Percentiles rank a stretch among this genome's conserved stretches.
phyloP scores from a whole-genome alignment of 2,329 filamentous ascomycete genomes.

The Dothidotthia symphoricarpi region DNA sequence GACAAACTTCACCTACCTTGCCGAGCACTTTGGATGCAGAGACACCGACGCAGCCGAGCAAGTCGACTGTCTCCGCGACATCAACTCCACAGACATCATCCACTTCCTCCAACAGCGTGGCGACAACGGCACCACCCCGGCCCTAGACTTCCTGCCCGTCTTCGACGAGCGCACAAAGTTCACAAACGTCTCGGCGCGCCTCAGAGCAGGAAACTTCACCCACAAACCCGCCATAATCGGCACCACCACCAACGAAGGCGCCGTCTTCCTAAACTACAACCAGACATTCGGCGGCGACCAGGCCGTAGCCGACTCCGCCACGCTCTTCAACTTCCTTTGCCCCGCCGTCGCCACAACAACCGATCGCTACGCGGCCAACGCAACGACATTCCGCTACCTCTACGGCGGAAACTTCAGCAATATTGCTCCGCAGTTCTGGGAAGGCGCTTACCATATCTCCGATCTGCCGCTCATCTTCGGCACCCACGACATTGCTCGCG shows the following conservation, averaged over 20 bases:
- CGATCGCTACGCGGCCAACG: slow-evolving; percentile 21
- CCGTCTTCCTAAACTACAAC: slow-evolving; percentile 34
- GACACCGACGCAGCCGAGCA: slow-evolving; percentile 21
- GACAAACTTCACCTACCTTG: slow-evolving; percentile 43
- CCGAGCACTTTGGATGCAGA: slow-evolving; percentile 37
- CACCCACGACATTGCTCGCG: slow-evolving; percentile 29
- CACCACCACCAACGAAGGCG: slow-evolving; percentile 37
- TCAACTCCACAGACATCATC: slow-evolving; percentile 30
- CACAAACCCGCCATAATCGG: slow-evolving; percentile 40
- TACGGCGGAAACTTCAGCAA: slow-evolving; percentile 42
- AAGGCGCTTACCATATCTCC: slow-evolving; percentile 39
- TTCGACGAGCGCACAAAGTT: slow-evolving; percentile 37
- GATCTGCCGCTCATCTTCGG: slow-evolving; percentile 41
- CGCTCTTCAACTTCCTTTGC: slow-evolving; percentile 32
- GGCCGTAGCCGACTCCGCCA: slow-evolving; percentile 17
- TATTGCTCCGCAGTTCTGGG: slow-evolving; percentile 35
- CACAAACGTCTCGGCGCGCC: slow-evolving; percentile 36
- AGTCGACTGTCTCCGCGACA: slow-evolving; percentile 40
- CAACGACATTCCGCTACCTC: slow-evolving; percentile 39
- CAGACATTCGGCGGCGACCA: slow-evolving; percentile 27
- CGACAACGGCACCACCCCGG: slow-evolving; percentile 25
- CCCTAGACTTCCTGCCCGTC: slow-evolving; percentile 28
- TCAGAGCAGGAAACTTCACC: slow-evolving; percentile 26
- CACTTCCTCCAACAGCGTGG: slow-evolving; percentile 34
- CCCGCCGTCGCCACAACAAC: slow-evolving; percentile 28